Base-by-base conservation (phyloP, 202 grass and related monocot species). In the Musa balbisiana region DNA sequence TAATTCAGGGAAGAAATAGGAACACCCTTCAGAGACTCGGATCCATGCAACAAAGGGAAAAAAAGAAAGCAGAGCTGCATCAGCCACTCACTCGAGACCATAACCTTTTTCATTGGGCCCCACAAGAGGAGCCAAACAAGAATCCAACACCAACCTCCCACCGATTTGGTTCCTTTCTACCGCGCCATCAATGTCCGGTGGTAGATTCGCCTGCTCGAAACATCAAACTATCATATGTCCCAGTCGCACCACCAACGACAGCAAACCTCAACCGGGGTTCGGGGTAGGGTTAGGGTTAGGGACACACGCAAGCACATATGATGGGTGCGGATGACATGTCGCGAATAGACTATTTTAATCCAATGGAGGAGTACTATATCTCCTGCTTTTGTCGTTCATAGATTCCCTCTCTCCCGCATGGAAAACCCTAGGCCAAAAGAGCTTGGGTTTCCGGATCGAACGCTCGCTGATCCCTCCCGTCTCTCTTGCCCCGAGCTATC, bases 291-390 rank as follows among this genome's bases (percentile, higher is more conserved):
- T 68, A 68, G 65, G 66, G 66, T 69, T 69, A 14, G 16, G 20
- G 25, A 20, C 22, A 25, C n/a, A 64, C 20, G 22, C 62, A 25
- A 64, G 21, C 21, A 11, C 22, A 11, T 12, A 20, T 25, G 62
- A 64, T 64, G n/a, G n/a, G 62, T 64, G 62, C n/a, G 62, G 62
- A 64, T 64, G 62, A 64, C 62, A 64, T 64, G 62, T 23, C 62
- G 22, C n/a, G 22, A 13, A 2, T 20, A 64, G 2, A 20, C 62
- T 64, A 25, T 22, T 22, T 64, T 64, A 64, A 64, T 64, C 6
- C 62, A 2, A 23, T 25, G 62, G 62, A 64, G 21, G 62, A 3
- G 62, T 23, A 64, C n/a, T 64, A 23, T 20, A 11, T 25, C 62
- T 23, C 22, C 22, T 25, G 62, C 62, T 64, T 64, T 24, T 64